phyloP scores from a whole-genome alignment of 805 yeast genomes.

The Alloascoidea africana region DNA sequence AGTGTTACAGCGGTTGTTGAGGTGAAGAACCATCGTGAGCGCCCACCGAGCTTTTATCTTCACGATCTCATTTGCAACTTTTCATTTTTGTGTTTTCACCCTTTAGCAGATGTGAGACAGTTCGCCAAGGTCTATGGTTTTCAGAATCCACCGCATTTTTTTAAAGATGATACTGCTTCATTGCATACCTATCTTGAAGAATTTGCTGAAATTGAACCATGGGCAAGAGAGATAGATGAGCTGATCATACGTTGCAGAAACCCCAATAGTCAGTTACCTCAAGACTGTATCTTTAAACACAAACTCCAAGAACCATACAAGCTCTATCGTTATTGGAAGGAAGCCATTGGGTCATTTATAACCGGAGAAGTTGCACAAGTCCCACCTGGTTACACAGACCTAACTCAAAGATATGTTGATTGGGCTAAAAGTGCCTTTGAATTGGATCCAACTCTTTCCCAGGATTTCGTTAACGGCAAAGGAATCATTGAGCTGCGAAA shows the following conservation, averaged over 20 bases:
- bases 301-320: slow-evolving; percentile 93
- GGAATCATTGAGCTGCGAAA: slow-evolving; percentile 69
- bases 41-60: slow-evolving; percentile 66
- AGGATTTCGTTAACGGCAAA: slow-evolving; percentile 30
- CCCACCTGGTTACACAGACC: slow-evolving; percentile 45
- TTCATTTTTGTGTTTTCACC: slow-evolving; percentile 44
- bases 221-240: slow-evolving; percentile 65
- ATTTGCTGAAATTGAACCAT: slow-evolving; percentile 52
- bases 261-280: slow-evolving; percentile 1
- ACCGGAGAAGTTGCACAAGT: slow-evolving; percentile 22
- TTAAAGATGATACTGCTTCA: slow-evolving; percentile 21
- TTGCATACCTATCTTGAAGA: slow-evolving; percentile 37
- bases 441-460: slow-evolving; percentile 37
- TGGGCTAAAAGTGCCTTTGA: too few relatives aligned
- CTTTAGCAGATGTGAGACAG: slow-evolving; percentile 39
- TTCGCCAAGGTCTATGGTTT: slow-evolving; percentile 67
- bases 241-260: slow-evolving; percentile 73
- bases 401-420: slow-evolving; percentile 53
- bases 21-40: slow-evolving; percentile 54
- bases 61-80: slow-evolving; percentile 77
- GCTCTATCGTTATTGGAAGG: slow-evolving; percentile 82
- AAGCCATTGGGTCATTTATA: slow-evolving; percentile 54
- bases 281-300: slow-evolving; percentile 72
- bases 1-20: slow-evolving; percentile 83
- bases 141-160: slow-evolving; percentile 33